Evolutionary conservation across 768 basidiomycete genomes (phyloP), one percentile per base, ranked within the genome.

Genomic region (Infundibulicybe gibba): DNA sequence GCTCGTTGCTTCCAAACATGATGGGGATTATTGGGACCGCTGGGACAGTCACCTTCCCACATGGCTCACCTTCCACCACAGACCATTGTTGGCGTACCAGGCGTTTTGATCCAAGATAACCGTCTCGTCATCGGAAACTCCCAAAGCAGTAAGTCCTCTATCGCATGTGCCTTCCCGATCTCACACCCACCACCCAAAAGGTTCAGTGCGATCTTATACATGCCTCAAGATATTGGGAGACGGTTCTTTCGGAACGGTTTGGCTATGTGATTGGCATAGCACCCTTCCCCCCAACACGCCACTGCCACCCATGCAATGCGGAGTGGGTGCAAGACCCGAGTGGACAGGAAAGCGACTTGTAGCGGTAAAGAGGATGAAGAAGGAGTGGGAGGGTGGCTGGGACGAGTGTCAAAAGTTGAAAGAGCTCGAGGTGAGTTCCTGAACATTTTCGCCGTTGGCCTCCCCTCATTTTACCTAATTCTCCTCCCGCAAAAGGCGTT

Each of bases 221-320:
- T 85, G 90, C 40, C 78, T 97, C 74, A 97, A 97, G 73, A 85
- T 87, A 49, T 82, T 97, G 62, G 94, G 94, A 25, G 94, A 95
- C 63, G 94, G 94, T 44, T 95, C 94, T 4, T 97, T 97, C 62
- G 94, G 94, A 42, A 97, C 92, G 3, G 94, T 97, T 52, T 91
- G 88, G 83, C 79, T 97, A 53, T 94, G 93, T 67, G 94, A 97
- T 75, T 97, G 94, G 94, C 91, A 94, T 73, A 89, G 88, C 56
- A 81, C 87, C 49, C 75, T 97, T 57, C 90, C 90, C 60, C 83
- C 90, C 62, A 86, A 87, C 72, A 88, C 87, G 39, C 83, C 85
- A 39, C 69, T 90, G 51, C 90, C 91, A n/a, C 87, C 92, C 31
- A 94, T 94, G 93, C 92, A 94, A 62, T 88, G 89, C 67, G 88